A percentile compares a stretch with the other conserved stretches of the same genome.
phyloP scores from a whole-genome alignment of 2,329 filamentous ascomycete species.

The Diatrype stigma region DNA sequence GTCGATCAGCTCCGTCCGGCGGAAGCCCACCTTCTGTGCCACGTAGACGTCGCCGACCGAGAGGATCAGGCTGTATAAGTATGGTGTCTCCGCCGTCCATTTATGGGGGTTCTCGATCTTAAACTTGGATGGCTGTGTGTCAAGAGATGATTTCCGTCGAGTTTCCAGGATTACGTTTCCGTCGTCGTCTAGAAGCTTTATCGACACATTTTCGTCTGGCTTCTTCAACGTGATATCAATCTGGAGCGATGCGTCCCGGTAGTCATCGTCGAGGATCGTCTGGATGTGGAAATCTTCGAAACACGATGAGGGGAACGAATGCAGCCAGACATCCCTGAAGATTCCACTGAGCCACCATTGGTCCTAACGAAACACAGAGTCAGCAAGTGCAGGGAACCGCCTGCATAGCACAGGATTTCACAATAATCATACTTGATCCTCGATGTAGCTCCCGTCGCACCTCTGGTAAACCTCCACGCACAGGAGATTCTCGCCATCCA shows the following conservation, averaged over 20 bases:
- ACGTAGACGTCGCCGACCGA: slow-evolving; percentile 36
- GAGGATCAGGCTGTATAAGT: slow-evolving; percentile 51
- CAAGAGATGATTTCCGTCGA: neutral
- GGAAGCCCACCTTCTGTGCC: slow-evolving; percentile 59
- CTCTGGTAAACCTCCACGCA: slow-evolving; percentile 68
- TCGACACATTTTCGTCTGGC: slow-evolving; percentile 18
- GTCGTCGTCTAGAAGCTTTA: slow-evolving; percentile 33
- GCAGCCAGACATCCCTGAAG: slow-evolving; percentile 64
- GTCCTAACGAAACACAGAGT: slow-evolving; percentile 36
- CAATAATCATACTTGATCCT: slow-evolving; percentile 47
- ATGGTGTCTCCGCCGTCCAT: slow-evolving; percentile 67
- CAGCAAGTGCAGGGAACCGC: neutral
- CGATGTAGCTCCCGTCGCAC: slow-evolving; percentile 68
- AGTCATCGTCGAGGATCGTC: slow-evolving; percentile 51
- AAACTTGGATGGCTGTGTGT: slow-evolving; percentile 20
- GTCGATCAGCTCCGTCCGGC: slow-evolving; percentile 55
- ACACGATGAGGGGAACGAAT: slow-evolving; percentile 53
- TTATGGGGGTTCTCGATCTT: slow-evolving; percentile 49
- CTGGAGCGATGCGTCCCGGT: slow-evolving; percentile 47
- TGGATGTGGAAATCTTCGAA: slow-evolving; percentile 55
- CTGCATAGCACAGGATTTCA: neutral
- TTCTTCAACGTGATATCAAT: slow-evolving; percentile 42
- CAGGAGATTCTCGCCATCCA: slow-evolving; percentile 47
- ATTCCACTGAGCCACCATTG: slow-evolving; percentile 68
- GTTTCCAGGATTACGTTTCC: slow-evolving; percentile 15